Base-by-base conservation (phyloP, 1,139 yeast species). In the Saccharomyces hybrid region DNA sequence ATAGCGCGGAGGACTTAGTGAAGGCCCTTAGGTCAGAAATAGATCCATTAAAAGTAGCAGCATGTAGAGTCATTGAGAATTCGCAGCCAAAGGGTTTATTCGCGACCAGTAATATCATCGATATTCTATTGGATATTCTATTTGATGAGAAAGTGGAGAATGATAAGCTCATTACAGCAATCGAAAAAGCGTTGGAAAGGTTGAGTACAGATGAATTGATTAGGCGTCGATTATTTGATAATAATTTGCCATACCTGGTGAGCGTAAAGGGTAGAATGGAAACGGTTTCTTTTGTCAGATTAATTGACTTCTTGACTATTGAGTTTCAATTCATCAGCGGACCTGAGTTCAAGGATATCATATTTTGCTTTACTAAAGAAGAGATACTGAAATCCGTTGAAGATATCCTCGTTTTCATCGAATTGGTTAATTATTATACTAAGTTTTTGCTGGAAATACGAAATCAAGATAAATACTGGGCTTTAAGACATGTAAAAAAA, bases 11-110 rank as follows among this genome's bases (percentile, higher is more conserved):
- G 1, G 69, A 70, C 54, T 48, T 73, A 13, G 55, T 62, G 27
- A 55, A 57, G 28, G 74, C 75, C 5, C 55, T 73, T 31, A 47
- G 55, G 1, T 69, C 75, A 2, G 54, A 57, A 1, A 59, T 65
- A 23, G 54, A 57, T 2, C 59, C 64, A 13, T 53, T 73, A 19
- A 62, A 67, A 11, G 61, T 58, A 13, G 54, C 69, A 4, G 71
- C 73, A 0, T 59, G 73, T 53, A 66, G 63, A 48, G 68, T 72
- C 13, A 55, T 72, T 13, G 55, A 64, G 3, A 63, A 57, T 31
- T 71, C 75, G 0, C 57, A 63, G 27, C 75, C 75, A 2, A 64
- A 65, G 41, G 74, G 70, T 27, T 55, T 69, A 14, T 56, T 72
- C 19, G 66, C 74, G 1, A 60, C 66, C 26, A 64, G 70, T 1